Evolutionary conservation across 1,284 basidiomycete genomes (phyloP), one percentile per base, ranked within the genome.

Genomic region (Apiotrichum domesticum): DNA sequence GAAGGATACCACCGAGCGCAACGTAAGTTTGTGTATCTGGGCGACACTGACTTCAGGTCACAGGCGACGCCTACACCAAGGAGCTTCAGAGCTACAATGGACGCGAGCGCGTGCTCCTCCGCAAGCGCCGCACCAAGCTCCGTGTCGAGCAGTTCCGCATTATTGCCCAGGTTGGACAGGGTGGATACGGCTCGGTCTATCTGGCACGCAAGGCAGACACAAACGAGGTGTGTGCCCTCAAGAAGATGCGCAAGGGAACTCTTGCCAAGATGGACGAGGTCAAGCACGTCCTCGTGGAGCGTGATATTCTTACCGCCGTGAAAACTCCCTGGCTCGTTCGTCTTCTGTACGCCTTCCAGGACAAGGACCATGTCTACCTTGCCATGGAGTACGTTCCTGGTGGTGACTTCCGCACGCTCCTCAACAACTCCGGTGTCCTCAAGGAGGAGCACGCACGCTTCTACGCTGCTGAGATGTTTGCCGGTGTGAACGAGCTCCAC

Each of bases 311-410:
- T 62, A 95, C 93, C 0, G 89, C 91, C 1, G 95, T 93, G 35
- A 93, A 94, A 76, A 94, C 92, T 0, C 88, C 92, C 2, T 97
- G 93, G 93, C 83, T 97, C 55, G 94, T 97, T 46, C 82, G 86
- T 21, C 80, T 97, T 8, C 79, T 97, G 4, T 97, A 97, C 71
- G 93, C 93, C 1, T 97, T 97, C 78, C 93, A 97, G 75, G 93
- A 97, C 71, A 79, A 84, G 0, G 81, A 87, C 58, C 82, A 87
- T 67, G 91, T 97, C 34, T 97, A 94, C 72, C 87, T 97, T 50
- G 93, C 93, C 0, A 97, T 97, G 93, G 96, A 98, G 80, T 97
- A 95, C 71, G 93, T 97, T 11, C 93, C 93, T 1, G 93, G 93
- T 40, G 93, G 93, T 52, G 93, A 97, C 73, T 96, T 97, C 79